Evolutionary conservation across 768 basidiomycete genomes (phyloP), one percentile per base, ranked within the genome.

Genomic region (Coprinellus aureogranulatus): DNA sequence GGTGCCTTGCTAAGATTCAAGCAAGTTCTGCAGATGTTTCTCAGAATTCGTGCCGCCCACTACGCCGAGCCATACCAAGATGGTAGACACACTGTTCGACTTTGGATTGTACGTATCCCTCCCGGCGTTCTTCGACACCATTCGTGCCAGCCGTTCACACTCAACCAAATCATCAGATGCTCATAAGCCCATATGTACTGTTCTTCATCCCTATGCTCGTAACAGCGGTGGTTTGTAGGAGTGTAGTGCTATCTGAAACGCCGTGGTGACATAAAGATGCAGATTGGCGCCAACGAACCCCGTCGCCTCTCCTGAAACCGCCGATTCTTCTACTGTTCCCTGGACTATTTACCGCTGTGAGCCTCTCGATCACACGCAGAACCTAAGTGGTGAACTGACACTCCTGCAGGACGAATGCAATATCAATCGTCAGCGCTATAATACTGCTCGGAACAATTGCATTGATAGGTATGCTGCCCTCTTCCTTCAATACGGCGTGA

Each of bases 281-380:
- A 81, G 77, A 64, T 78, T 54, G 79, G 79, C 1, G 71, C 73
- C 1, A 62, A 56, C 9, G 64, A 77, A 50, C 75, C 76, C 11
- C 50, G 53, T 1, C 66, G 62, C 1, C 70, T 81, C 16, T 77
- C 77, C 22, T 77, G 80, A n/a, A 71, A 69, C 61, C 74, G 80
- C 26, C 77, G 80, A 4, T 80, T 78, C 59, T 81, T 82, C 62
- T 81, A 81, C 62, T 82, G 81, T 60, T 81, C 80, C 3, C 69
- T 81, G 6, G 59, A 77, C 14, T 71, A 65, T 10, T 30, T 61
- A 2, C 55, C 67, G 6, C 62, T 81, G 79, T 80, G 61, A 60
- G 75, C 64, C 0, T 34, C 1, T 41, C 18, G 16, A 14, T n/a
- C 1, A 53, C n/a, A 34, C 34, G 8, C 25, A 20, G n/a, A 28